A percentile compares a stretch with the other conserved stretches of the same genome.
Evolutionary conservation across 495 filamentous ascomycete species (phyloP).

Genomic region (Hypoxylon intermedium): DNA sequence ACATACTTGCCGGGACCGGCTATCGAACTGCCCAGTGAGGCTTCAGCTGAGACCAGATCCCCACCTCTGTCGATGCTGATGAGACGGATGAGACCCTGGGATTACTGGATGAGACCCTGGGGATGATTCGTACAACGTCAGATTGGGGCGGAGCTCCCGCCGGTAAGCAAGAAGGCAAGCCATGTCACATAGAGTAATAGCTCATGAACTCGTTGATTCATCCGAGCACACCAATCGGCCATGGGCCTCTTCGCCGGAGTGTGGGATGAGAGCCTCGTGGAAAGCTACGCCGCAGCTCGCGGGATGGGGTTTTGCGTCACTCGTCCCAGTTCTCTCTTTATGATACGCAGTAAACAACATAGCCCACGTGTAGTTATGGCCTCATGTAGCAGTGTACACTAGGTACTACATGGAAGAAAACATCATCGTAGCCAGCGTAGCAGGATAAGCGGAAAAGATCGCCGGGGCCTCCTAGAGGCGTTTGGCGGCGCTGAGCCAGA

Average conservation of each 20-base stretch:
- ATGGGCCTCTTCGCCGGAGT: too few relatives aligned
- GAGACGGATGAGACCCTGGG: conserved; percentile 39
- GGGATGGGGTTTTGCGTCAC: neutral
- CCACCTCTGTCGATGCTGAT: conserved; percentile 27
- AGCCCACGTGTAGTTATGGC: neutral
- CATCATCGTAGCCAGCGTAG: too few relatives aligned
- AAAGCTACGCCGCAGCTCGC: neutral
- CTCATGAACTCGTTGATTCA: conserved; percentile 13
- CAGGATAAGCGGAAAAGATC: neutral
- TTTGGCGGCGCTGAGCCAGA: neutral
- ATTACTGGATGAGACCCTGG: conserved; percentile 37
- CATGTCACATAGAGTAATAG: conserved; percentile 23
- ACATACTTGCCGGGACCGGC: conserved; percentile 35
- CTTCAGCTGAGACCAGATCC: conserved; percentile 40
- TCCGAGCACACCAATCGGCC: conserved; percentile 12
- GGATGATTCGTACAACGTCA: conserved; percentile 34
- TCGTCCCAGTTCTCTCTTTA: neutral
- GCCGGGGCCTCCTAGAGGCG: neutral
- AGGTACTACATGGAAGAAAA: neutral
- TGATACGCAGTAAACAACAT: neutral
- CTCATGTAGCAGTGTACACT: neutral
- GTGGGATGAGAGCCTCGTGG: neutral
- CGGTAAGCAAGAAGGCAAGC: conserved; percentile 38
- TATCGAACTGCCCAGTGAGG: conserved; percentile 39
- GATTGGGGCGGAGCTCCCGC: conserved; percentile 30